A percentile compares a stretch with the other conserved stretches of the same genome.
phyloP scores from a whole-genome alignment of 177 flowering plant genomes.

The Tripterygium wilfordii region DNA sequence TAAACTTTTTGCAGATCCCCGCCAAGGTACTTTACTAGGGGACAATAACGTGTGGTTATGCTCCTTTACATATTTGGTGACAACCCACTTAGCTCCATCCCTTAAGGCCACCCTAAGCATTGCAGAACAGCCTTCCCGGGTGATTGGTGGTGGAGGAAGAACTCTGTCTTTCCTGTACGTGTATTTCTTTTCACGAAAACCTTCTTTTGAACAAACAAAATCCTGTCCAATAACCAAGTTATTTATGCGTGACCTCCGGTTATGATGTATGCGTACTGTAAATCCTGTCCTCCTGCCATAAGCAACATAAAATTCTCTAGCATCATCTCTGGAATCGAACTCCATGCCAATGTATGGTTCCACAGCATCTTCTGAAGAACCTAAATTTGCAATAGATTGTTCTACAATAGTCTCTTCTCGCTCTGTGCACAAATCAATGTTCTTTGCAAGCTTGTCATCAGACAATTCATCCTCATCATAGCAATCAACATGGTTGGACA shows the following conservation, averaged over 20 bases:
- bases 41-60: constrained; percentile 33
- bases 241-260: constrained; percentile 35
- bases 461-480: constrained; percentile 11
- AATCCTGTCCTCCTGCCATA: constrained; percentile 48
- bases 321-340: constrained; percentile 39
- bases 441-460: constrained; percentile 11
- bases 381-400: constrained; percentile 16
- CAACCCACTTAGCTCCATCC: constrained; percentile 23
- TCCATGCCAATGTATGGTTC: constrained; percentile 42
- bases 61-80: constrained; percentile 26
- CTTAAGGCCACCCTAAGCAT: constrained; percentile 34
- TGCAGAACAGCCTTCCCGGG: constrained; percentile 41
- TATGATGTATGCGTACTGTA: constrained; percentile 35
- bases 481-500: constrained; percentile 10
- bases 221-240: constrained; percentile 35
- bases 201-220: constrained; percentile 51
- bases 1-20: constrained; percentile 28
- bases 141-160: constrained; percentile 32
- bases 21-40: constrained; percentile 38
- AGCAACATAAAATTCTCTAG: constrained; percentile 34
- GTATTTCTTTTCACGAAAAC: constrained; percentile 37
- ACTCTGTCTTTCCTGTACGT: constrained; percentile 27
- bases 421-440: constrained; percentile 7
- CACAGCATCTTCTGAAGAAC: constrained; percentile 6
- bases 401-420: constrained; percentile 13